Percentiles rank a stretch among this genome's conserved stretches.
These are phyloP conservation scores for Pisolithus marmoratus DNA, from an alignment of 768 basidiomycete species.

Conservation along the genomic window DNA sequence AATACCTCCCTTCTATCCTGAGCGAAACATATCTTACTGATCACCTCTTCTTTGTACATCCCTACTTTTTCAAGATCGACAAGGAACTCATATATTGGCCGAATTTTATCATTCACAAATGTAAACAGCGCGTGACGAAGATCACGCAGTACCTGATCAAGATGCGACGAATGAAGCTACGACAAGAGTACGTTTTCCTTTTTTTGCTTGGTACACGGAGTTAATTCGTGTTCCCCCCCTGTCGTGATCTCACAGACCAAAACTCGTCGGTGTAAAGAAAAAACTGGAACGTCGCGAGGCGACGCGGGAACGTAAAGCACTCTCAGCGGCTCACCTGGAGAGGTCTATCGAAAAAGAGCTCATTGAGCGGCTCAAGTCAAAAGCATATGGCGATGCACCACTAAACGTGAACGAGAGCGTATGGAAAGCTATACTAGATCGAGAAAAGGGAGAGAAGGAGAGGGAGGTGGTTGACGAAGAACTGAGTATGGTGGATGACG, in stretches of 20 bases:
- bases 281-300: slow-evolving; percentile 92
- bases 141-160: slow-evolving; percentile 99
- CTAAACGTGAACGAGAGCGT: slow-evolving; percentile 97
- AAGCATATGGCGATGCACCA: slow-evolving; percentile 96
- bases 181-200: slow-evolving; percentile 62
- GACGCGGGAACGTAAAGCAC: slow-evolving; percentile 90
- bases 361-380: slow-evolving; percentile 90
- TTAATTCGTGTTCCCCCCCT: not conserved
- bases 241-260: slow-evolving; percentile 52
- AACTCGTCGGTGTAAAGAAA: slow-evolving; percentile 93
- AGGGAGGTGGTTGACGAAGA: slow-evolving; percentile 40
- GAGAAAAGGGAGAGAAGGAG: slow-evolving; percentile 53
- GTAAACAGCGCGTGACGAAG: slow-evolving; percentile 98
- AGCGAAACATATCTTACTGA: too few relatives aligned
- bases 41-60: not conserved
- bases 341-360: slow-evolving; percentile 94
- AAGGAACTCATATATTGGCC: slow-evolving; percentile 97
- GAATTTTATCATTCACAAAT: slow-evolving; percentile 95
- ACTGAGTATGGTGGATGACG: slow-evolving; percentile 46
- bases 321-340: slow-evolving; percentile 93
- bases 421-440: slow-evolving; percentile 88
- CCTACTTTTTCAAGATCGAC: slow-evolving; percentile 66
- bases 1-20: slow-evolving; percentile 11
- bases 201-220: not conserved
- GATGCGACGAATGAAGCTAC: slow-evolving; percentile 86